Conservation (phyloP, 2,329 filamentous ascomycete genomes). For the Pestalotiopsis sp. region DNA sequence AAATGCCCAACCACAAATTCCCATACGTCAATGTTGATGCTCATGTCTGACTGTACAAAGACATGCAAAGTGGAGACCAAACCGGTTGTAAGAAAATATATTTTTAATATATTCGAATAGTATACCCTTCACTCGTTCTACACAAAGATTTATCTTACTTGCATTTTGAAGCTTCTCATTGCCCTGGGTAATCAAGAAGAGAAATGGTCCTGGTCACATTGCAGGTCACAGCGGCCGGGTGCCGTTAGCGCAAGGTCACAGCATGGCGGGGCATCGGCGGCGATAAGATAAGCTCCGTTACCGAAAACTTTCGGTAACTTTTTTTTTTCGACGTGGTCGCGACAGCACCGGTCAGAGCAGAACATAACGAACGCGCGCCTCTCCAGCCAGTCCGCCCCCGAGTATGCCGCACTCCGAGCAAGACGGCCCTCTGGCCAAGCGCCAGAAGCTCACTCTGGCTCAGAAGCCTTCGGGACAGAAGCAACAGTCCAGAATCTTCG, state of each 20-base stretch:
- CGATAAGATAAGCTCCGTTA: slow-evolving; percentile 11
- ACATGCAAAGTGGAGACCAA: too few species aligned
- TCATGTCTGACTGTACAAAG: too few species aligned
- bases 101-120: too few species aligned
- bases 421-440: slow-evolving; percentile 71
- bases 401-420: slow-evolving; percentile 61
- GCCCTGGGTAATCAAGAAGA: too few species aligned
- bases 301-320: background rate
- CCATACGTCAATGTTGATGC: too few species aligned
- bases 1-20: too few species aligned
- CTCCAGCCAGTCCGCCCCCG: slow-evolving; percentile 5
- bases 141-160: too few species aligned
- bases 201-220: background rate
- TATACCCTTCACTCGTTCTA: too few species aligned
- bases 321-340: slow-evolving; percentile 5
- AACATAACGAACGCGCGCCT: background rate
- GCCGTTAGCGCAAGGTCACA: background rate
- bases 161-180: too few species aligned
- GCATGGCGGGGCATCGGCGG: background rate
- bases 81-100: too few species aligned
- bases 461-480: slow-evolving; percentile 39
- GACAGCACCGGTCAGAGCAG: background rate
- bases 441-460: slow-evolving; percentile 66
- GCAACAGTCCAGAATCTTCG: slow-evolving; percentile 80
- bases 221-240: background rate